phyloP scores from a whole-genome alignment of 2,329 filamentous ascomycete species.

The Cytospora mali region DNA sequence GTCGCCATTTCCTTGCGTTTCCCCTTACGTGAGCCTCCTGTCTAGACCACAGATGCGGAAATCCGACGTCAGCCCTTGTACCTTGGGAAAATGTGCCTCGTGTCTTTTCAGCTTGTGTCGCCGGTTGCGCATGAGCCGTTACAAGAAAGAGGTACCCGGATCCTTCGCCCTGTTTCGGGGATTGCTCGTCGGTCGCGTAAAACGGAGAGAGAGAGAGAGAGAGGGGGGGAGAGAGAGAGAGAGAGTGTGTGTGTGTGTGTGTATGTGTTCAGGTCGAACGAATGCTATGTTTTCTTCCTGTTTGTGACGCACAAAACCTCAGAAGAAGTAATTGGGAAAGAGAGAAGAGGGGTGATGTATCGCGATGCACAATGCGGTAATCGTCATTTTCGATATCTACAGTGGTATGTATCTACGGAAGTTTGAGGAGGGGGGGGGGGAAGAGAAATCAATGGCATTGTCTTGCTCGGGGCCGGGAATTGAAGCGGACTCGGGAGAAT shows the following conservation, averaged over 20 bases:
- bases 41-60: neutral
- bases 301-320: neutral
- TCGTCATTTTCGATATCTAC: neutral
- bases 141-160: neutral
- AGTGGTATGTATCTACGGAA: neutral
- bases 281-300: neutral
- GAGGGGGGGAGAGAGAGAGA: too few species aligned
- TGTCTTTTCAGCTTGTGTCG: neutral
- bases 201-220: too few species aligned
- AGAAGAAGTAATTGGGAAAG: too few species aligned
- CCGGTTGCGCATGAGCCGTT: neutral
- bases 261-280: too few species aligned
- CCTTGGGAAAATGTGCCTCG: neutral
- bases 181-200: neutral
- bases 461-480: neutral
- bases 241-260: neutral
- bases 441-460: neutral
- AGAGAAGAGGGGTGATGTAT: neutral
- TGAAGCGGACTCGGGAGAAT: neutral
- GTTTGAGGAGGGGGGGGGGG: neutral
- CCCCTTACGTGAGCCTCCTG: neutral
- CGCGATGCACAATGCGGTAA: neutral
- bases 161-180: neutral
- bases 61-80: neutral
- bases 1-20: slow-evolving; percentile 15